Evolutionary conservation across 2,329 filamentous ascomycete species (phyloP), one percentile per base, ranked within the genome.

Genomic region (Penicillium rolfsii): DNA sequence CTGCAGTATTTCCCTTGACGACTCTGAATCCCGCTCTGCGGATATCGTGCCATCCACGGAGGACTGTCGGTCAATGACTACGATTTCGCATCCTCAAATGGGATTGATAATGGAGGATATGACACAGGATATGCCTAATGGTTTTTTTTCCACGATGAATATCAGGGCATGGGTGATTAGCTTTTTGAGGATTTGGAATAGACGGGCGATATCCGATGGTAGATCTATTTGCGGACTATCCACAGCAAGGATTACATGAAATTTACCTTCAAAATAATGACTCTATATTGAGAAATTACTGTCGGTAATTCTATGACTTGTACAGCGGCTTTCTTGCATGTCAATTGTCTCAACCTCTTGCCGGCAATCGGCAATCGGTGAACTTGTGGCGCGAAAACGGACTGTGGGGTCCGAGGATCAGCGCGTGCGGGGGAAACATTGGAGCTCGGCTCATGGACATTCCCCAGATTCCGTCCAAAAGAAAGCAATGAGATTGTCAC

Each of bases 151-250:
- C 64, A 67, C 40, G 59, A 64, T 40, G 68, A 71, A 55, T 73
- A 73, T 26, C 67, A 70, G 48, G 71, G 71, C 1, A 73, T 73
- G 57, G 71, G 71, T 6, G 68, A 71, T 43, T 73, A 70, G 71
- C 64, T 72, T 2, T 59, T 73, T n/a, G 65, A 66, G 35, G 68
- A 71, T 12, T 62, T 68, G 57, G 67, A 71, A 43, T 68, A 68
- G 65, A 67, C 65, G 58, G 64, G 60, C 16, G 62, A 74, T 45
- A 45, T 53, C 14, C 14, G 12, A n/a, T 33, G 48, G 48, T 50
- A 50, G 48, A 35, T 24, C 48, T 19, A 16, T 7, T 30, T 24
- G n/a, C 28, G 22, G n/a, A 14, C 48, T 22, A 22, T 5, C 12
- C 33, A 12, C 2, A 5, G n/a, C 35, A 22, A 30, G 4, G 9